phyloP scores from a whole-genome alignment of 768 basidiomycete species.

The Rhodosporidiobolus odoratus region DNA sequence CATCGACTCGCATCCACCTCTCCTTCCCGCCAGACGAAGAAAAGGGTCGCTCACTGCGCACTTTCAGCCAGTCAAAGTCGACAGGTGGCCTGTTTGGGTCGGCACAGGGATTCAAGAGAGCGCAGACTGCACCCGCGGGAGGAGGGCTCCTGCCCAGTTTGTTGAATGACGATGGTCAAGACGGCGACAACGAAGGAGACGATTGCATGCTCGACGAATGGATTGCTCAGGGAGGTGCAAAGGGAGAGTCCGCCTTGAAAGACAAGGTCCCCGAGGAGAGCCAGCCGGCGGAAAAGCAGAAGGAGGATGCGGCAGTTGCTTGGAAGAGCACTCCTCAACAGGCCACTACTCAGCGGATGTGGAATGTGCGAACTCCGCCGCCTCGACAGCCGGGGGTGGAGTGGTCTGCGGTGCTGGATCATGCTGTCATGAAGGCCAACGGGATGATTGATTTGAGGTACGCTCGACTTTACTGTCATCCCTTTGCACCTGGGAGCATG shows the following conservation, averaged over 20 bases:
- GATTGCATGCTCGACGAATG: constrained; percentile 5
- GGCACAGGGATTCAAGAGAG: not conserved
- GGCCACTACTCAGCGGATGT: not conserved
- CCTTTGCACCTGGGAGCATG: no score
- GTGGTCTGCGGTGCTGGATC: constrained; percentile 7
- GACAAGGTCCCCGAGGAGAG: no score
- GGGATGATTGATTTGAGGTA: constrained; percentile 18
- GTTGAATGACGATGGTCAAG: constrained; percentile 1
- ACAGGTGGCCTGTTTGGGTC: not conserved
- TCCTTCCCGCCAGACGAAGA: constrained; percentile 28
- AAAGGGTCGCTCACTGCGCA: constrained; percentile 17
- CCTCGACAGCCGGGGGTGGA: not conserved
- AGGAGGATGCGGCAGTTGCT: not conserved
- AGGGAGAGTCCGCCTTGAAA: no score
- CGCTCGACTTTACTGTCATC: not conserved
- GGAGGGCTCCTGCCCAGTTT: not conserved
- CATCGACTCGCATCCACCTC: not conserved
- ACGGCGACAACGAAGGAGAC: not conserved
- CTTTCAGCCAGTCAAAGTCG: not conserved
- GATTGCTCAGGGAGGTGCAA: not conserved
- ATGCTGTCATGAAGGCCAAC: constrained; percentile 6
- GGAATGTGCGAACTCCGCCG: not conserved
- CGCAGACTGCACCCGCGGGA: not conserved
- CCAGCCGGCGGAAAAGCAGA: not conserved
- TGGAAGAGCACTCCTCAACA: no score